phyloP scores from a whole-genome alignment of 768 basidiomycete genomes.

The Pulveroboletus sp. region DNA sequence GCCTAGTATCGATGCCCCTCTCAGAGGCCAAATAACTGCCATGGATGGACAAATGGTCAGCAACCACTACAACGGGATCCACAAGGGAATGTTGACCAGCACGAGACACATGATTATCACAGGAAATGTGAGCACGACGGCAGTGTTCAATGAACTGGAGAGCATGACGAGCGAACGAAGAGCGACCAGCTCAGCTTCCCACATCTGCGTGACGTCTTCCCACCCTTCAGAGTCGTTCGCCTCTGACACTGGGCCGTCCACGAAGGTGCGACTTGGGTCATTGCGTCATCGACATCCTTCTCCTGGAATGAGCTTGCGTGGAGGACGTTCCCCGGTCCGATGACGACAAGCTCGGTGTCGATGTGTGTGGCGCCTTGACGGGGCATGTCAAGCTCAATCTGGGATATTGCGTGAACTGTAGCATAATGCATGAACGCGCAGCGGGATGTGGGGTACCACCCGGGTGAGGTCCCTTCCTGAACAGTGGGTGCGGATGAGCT shows the following conservation, averaged over 20 bases:
- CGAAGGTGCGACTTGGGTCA: neutral
- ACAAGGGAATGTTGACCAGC: too few species aligned
- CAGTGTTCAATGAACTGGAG: too few species aligned
- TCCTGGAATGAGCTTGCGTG: constrained; percentile 41
- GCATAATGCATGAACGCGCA: constrained; percentile 55
- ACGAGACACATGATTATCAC: too few species aligned
- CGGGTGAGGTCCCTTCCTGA: constrained; percentile 42
- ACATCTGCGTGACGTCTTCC: constrained; percentile 36
- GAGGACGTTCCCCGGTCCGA: constrained; percentile 49
- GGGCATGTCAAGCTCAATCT: constrained; percentile 46
- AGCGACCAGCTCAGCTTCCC: constrained; percentile 31
- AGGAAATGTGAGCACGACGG: too few species aligned
- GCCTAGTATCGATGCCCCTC: too few species aligned
- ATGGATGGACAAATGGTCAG: too few species aligned
- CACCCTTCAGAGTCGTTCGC: constrained; percentile 26
- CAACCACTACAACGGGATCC: too few species aligned
- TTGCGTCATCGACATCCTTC: neutral
- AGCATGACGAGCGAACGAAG: constrained; percentile 49
- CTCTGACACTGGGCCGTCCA: neutral
- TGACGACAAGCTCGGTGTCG: constrained; percentile 61
- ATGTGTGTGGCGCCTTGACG: constrained; percentile 49
- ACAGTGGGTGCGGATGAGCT: constrained; percentile 40
- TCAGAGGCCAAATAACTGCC: too few species aligned
- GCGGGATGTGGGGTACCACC: constrained; percentile 48
- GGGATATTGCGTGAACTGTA: constrained; percentile 49